Percentiles rank a stretch among this genome's conserved stretches.
phyloP scores from a whole-genome alignment of 768 basidiomycete genomes.

The Boletus barrowsii region DNA sequence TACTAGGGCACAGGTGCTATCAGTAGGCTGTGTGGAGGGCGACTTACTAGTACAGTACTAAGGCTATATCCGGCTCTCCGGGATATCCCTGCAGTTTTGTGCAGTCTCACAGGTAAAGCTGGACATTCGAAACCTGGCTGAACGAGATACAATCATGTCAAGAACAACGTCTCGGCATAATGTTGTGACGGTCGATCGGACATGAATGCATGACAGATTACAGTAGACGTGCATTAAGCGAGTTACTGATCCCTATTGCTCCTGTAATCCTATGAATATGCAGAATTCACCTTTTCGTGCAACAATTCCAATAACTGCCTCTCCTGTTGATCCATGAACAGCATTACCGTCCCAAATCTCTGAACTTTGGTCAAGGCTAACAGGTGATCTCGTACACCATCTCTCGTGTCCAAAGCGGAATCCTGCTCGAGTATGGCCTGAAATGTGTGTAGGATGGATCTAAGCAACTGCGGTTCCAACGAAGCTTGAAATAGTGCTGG shows the following conservation, averaged over 20 bases:
- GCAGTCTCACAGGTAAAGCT: too few species aligned
- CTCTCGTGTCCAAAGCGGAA: conserved; percentile 7
- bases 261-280: conserved; percentile 1
- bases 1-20: too few species aligned
- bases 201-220: too few species aligned
- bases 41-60: too few species aligned
- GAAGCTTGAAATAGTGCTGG: conserved; percentile 67
- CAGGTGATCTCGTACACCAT: conserved; percentile 47
- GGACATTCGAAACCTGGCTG: too few species aligned
- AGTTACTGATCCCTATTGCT: neutral
- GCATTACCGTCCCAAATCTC: conserved; percentile 59
- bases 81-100: too few species aligned
- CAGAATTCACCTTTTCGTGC: conserved; percentile 33
- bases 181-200: too few species aligned
- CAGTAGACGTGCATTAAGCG: too few species aligned
- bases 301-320: conserved; percentile 45
- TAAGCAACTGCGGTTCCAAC: conserved; percentile 62
- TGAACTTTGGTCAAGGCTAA: conserved; percentile 50
- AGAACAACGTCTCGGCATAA: too few species aligned
- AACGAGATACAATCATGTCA: too few species aligned
- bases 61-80: too few species aligned
- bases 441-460: conserved; percentile 55
- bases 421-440: conserved; percentile 27
- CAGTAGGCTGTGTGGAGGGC: too few species aligned
- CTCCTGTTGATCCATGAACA: conserved; percentile 62